Evolutionary conservation across 2,329 filamentous ascomycete species (phyloP).

Genomic region (Passalora sequoiae): DNA sequence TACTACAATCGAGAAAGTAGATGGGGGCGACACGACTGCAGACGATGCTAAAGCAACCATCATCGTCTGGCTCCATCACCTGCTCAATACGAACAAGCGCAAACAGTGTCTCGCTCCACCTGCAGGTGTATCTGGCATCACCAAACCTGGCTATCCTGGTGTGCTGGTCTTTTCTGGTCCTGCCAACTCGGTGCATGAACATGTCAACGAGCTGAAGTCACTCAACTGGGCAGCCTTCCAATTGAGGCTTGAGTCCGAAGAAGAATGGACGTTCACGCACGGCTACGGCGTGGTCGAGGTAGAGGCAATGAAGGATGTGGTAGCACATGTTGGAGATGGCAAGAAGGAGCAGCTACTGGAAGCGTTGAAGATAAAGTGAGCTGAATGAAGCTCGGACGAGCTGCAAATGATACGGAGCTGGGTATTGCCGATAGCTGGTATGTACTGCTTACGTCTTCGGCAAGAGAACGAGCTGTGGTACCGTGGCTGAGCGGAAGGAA

Average conservation of each 20-base stretch:
- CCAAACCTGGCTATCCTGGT: constrained; percentile 46
- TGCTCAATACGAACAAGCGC: constrained; percentile 44
- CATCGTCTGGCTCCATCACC: constrained; percentile 45
- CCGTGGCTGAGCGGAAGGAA: too few relatives aligned
- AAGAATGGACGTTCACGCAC: constrained; percentile 39
- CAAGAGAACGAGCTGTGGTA: too few relatives aligned
- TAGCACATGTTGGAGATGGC: constrained; percentile 28
- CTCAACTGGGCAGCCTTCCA: constrained; percentile 46
- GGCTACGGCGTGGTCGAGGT: constrained; percentile 39
- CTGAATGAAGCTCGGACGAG: neutral
- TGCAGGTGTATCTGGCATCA: constrained; percentile 37
- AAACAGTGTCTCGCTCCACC: constrained; percentile 40
- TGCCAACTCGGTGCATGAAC: constrained; percentile 35
- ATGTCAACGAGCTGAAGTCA: constrained; percentile 40
- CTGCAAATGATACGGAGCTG: too few relatives aligned
- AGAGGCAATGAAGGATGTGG: constrained; percentile 43
- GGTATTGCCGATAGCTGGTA: too few relatives aligned
- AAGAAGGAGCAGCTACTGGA: constrained; percentile 31
- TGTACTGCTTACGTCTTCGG: too few relatives aligned
- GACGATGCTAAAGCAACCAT: constrained; percentile 29
- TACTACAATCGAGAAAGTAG: neutral
- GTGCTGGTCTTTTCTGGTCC: constrained; percentile 42
- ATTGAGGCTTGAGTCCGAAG: constrained; percentile 38
- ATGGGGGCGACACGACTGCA: neutral
- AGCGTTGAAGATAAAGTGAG: constrained; percentile 34